Conservation (phyloP, 192 early-diverging fungal genomes). For the Powellomyces hirtus region DNA sequence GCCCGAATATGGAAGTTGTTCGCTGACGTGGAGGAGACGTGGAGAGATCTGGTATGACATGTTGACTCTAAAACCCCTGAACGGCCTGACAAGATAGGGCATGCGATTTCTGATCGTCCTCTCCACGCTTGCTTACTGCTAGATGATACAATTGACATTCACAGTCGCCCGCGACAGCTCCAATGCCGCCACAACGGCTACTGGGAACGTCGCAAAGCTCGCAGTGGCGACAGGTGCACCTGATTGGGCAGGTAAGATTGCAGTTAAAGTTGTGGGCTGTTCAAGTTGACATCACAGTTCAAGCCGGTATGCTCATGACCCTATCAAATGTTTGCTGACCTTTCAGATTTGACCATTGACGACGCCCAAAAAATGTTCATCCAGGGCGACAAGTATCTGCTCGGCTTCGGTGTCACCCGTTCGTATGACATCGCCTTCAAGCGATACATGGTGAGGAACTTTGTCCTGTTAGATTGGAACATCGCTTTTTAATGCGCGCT, state of each 20-base stretch:
- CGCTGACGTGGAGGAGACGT: conserved; percentile 4
- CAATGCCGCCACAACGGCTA: conserved; percentile 18
- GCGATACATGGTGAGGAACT: conserved; percentile 37
- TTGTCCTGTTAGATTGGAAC: background rate
- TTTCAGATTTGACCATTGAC: conserved; percentile 47
- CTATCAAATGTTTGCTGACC: background rate
- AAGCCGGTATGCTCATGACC: no score
- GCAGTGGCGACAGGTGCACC: conserved; percentile 53
- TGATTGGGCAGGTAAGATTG: conserved; percentile 47
- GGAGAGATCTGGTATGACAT: conserved; percentile 22
- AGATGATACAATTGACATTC: conserved; percentile 45
- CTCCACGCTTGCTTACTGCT: background rate
- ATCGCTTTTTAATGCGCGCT: background rate
- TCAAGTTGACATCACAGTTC: no score
- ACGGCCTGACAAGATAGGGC: no score
- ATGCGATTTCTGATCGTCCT: no score
- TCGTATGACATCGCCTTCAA: conserved; percentile 50
- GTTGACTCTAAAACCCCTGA: background rate
- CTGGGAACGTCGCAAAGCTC: conserved; percentile 44
- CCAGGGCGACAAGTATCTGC: conserved; percentile 52
- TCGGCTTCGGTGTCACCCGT: conserved; percentile 46
- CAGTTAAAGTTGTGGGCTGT: no score
- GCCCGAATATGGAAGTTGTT: conserved; percentile 1
- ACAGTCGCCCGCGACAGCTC: conserved; percentile 33
- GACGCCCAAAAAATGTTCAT: conserved; percentile 46